Percentiles rank a stretch among this genome's conserved stretches.
These are phyloP conservation scores for Citrullus amarus DNA, from an alignment of 306 rosid genomes.

Conservation along the genomic window DNA sequence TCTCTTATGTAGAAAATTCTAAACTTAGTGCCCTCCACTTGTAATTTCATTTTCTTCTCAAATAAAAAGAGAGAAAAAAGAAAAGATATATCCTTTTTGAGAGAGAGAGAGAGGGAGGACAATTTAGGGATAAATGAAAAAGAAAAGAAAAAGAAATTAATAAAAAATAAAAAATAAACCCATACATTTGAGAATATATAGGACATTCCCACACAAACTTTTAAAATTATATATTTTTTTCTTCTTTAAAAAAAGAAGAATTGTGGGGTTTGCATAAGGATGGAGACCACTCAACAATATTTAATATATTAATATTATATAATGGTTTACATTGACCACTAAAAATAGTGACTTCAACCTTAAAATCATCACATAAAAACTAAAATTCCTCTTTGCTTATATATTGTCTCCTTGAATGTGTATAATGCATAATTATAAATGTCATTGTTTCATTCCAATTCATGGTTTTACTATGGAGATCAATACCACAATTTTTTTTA, in stretches of 20 bases:
- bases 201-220: not conserved
- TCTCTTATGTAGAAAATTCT: not conserved
- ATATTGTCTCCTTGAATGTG: not conserved
- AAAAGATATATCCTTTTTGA: not conserved
- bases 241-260: too few relatives aligned
- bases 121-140: not conserved
- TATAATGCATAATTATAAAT: not conserved
- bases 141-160: too few relatives aligned
- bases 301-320: not conserved
- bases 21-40: slow-evolving; percentile 7
- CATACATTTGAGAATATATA: not conserved
- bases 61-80: not conserved
- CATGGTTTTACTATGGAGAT: not conserved
- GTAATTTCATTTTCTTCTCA: not conserved
- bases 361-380: not conserved
- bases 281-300: not conserved
- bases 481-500: not conserved
- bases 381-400: not conserved
- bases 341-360: not conserved
- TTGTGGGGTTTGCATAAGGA: not conserved
- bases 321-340: not conserved
- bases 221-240: too few relatives aligned
- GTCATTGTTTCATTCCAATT: not conserved
- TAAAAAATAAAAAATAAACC: too few relatives aligned
- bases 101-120: not conserved